phyloP scores from a whole-genome alignment of 2,329 filamentous ascomycete species.

The Malbranchea cinnamomea region DNA sequence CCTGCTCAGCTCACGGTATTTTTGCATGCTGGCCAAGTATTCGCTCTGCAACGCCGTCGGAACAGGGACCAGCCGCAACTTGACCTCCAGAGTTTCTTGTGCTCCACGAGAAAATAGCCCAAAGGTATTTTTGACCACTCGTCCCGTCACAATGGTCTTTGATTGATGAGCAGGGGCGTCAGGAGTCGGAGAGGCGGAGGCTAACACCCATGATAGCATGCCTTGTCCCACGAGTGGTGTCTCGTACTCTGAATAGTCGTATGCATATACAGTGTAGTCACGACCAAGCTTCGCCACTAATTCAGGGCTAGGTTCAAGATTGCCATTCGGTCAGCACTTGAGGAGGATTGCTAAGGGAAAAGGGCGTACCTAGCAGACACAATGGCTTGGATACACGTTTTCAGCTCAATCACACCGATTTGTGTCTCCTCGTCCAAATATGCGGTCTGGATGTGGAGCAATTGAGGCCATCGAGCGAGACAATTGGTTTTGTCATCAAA shows the following conservation, averaged over 20 bases:
- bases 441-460: conserved; percentile 65
- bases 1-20: conserved; percentile 43
- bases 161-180: conserved; percentile 43
- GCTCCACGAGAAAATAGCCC: conserved; percentile 67
- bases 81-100: conserved; percentile 85
- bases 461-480: conserved; percentile 69
- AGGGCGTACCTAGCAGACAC: conserved; percentile 40
- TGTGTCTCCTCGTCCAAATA: conserved; percentile 62
- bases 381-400: conserved; percentile 74
- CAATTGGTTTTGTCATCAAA: conserved; percentile 88
- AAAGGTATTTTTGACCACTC: conserved; percentile 73
- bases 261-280: conserved; percentile 94
- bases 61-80: conserved; percentile 69
- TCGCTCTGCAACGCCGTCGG: conserved; percentile 47
- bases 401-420: conserved; percentile 78
- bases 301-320: conserved; percentile 52
- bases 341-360: conserved; percentile 14
- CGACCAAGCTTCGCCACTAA: conserved; percentile 55
- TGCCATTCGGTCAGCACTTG: conserved; percentile 26
- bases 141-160: conserved; percentile 62
- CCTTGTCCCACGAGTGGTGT: conserved; percentile 89
- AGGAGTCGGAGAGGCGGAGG: conserved; percentile 41
- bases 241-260: conserved; percentile 91
- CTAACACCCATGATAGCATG: conserved; percentile 74
- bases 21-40: conserved; percentile 46